Percentiles rank a stretch among this genome's conserved stretches.
Conservation (phyloP, 805 yeast genomes). For the Candida krabiensis region DNA sequence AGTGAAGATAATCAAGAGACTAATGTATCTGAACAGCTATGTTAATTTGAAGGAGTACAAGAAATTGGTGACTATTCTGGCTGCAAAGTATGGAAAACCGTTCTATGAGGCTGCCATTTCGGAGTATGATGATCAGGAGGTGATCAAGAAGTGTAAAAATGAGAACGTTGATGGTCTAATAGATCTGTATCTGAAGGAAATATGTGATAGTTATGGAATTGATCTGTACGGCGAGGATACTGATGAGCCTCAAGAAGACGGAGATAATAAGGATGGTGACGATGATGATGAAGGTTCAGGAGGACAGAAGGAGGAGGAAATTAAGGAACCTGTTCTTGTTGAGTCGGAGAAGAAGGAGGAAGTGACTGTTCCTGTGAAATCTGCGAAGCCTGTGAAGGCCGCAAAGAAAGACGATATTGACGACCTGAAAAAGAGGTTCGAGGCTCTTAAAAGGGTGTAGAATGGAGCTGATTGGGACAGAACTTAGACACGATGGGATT, state of each 20-base stretch:
- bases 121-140: slow-evolving; percentile 15
- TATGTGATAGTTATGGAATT: slow-evolving; percentile 29
- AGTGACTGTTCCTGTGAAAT: background rate
- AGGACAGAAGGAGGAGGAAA: background rate
- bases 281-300: slow-evolving; percentile 6
- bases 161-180: slow-evolving; percentile 28
- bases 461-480: no score
- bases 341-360: background rate
- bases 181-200: slow-evolving; percentile 28
- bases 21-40: slow-evolving; percentile 21
- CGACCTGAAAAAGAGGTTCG: slow-evolving; percentile 31
- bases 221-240: slow-evolving; percentile 25
- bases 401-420: slow-evolving; percentile 24
- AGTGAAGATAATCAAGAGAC: slow-evolving; percentile 14
- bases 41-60: slow-evolving; percentile 25
- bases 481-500: no score
- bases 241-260: slow-evolving; percentile 5
- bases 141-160: slow-evolving; percentile 26
- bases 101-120: slow-evolving; percentile 22
- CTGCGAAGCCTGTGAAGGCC: background rate
- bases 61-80: slow-evolving; percentile 21
- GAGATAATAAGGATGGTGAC: slow-evolving; percentile 6
- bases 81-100: slow-evolving; percentile 23
- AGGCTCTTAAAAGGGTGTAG: slow-evolving; percentile 46
- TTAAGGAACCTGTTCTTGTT: background rate